Conservation (phyloP, 2,329 filamentous ascomycete genomes). For the Ilyonectria mors-panacis region DNA sequence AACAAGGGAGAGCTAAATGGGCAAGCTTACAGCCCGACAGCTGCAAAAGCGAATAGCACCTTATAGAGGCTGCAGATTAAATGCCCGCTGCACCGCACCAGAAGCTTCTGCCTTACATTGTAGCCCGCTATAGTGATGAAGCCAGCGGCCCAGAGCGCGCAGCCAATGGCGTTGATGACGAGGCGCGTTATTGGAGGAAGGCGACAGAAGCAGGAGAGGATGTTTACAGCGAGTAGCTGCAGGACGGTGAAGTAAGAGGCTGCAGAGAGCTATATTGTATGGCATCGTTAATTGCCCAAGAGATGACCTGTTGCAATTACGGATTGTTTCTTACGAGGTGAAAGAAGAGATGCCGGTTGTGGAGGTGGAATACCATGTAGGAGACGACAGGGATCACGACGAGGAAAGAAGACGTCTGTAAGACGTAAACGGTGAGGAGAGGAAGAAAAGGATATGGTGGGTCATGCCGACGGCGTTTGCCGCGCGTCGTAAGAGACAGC, state of each 20-base stretch:
- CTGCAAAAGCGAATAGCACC: not conserved
- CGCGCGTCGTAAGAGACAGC: too few species aligned
- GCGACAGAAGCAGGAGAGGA: not conserved
- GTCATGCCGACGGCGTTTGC: too few species aligned
- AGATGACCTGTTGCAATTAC: not conserved
- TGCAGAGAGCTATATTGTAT: constrained; percentile 1
- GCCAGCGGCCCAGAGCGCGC: constrained; percentile 7
- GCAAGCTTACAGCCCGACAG: constrained; percentile 2
- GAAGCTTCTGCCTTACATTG: not conserved
- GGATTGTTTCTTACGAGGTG: constrained; percentile 1
- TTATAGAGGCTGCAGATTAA: constrained; percentile 3
- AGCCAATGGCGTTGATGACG: not conserved
- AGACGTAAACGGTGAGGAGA: not conserved
- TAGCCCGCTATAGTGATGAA: not conserved
- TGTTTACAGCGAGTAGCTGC: not conserved
- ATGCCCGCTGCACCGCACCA: constrained; percentile 2
- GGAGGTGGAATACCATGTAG: constrained; percentile 7
- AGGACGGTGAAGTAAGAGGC: constrained; percentile 10
- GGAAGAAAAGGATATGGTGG: too few species aligned
- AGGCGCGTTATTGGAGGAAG: not conserved
- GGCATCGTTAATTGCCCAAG: not conserved
- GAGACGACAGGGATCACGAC: not conserved
- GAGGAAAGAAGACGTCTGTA: not conserved
- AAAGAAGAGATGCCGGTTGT: not conserved
- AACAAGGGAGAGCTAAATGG: too few species aligned